phyloP scores from a whole-genome alignment of 2,329 filamentous ascomycete species.

The Penicillium paneum region DNA sequence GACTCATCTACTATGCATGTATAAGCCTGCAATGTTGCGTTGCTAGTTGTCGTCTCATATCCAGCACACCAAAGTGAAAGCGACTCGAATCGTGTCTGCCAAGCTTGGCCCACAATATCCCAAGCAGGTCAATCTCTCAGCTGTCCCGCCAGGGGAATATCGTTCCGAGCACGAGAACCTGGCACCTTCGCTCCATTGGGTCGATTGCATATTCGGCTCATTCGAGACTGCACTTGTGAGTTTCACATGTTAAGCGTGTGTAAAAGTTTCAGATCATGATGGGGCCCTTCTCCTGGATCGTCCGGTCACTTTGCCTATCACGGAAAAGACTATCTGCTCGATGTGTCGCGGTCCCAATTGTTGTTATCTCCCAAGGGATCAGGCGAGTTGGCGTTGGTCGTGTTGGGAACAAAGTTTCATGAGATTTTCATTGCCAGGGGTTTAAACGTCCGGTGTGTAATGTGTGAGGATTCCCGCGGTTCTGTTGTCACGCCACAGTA shows the following conservation, averaged over 20 bases:
- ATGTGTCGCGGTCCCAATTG: background rate
- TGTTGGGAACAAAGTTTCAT: background rate
- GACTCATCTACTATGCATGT: background rate
- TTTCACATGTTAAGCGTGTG: slow-evolving; percentile 15
- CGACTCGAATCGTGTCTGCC: background rate
- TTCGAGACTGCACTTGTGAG: slow-evolving; percentile 12
- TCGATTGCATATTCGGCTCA: slow-evolving; percentile 14
- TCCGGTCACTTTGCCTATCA: background rate
- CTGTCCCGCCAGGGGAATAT: background rate
- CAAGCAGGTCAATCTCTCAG: background rate
- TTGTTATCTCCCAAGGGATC: background rate
- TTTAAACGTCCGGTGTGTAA: background rate
- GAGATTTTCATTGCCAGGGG: background rate
- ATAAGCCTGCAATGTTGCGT: background rate
- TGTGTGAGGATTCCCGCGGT: background rate
- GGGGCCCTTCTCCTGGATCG: background rate
- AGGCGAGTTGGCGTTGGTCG: background rate
- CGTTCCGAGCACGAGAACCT: background rate
- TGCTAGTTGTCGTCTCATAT: background rate
- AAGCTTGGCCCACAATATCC: background rate
- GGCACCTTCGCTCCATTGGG: slow-evolving; percentile 7
- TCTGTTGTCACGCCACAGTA: background rate
- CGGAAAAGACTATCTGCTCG: background rate
- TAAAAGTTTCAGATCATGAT: background rate
- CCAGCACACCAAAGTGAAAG: background rate